phyloP scores from a whole-genome alignment of 495 filamentous ascomycete species.

The Penicillium waksmanii region DNA sequence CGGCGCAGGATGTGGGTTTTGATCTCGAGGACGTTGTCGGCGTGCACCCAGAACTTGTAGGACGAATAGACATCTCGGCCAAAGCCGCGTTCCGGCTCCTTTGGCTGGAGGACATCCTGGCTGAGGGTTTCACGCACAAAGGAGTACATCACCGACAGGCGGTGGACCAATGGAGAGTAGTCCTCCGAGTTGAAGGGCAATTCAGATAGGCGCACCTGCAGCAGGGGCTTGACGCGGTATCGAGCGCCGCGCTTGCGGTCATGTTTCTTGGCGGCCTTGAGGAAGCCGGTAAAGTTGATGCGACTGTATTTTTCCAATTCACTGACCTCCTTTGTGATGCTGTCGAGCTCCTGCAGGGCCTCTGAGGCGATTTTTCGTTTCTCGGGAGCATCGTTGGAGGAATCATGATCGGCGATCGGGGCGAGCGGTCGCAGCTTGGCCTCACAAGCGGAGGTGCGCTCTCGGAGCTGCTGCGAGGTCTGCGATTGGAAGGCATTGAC shows the following conservation, averaged over 20 bases:
- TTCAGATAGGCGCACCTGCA: constrained; percentile 84
- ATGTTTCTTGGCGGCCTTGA: constrained; percentile 98
- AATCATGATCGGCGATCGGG: constrained; percentile 32
- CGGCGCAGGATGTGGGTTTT: constrained; percentile 92
- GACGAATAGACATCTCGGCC: constrained; percentile 77
- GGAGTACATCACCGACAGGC: constrained; percentile 91
- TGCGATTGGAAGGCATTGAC: constrained; percentile 86
- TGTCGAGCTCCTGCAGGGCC: constrained; percentile 77
- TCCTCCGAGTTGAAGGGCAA: constrained; percentile 94
- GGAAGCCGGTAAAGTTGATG: constrained; percentile 95
- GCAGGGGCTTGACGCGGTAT: constrained; percentile 86
- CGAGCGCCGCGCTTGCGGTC: constrained; percentile 81
- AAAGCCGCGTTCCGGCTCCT: constrained; percentile 43
- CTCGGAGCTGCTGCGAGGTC: constrained; percentile 70
- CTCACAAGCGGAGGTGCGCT: constrained; percentile 64
- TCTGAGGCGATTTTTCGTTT: constrained; percentile 62
- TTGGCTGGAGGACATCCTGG: constrained; percentile 53
- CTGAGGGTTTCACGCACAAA: constrained; percentile 81
- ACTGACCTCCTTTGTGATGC: constrained; percentile 85
- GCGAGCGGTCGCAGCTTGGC: constrained; percentile 53
- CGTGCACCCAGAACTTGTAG: constrained; percentile 97
- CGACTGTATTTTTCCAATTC: constrained; percentile 93
- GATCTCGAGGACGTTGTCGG: constrained; percentile 91
- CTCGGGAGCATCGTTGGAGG: constrained; percentile 43
- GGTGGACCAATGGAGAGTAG: constrained; percentile 85